Evolutionary conservation across 208 protist genomes (phyloP).

Genomic region (Trypanosoma lewisi): DNA sequence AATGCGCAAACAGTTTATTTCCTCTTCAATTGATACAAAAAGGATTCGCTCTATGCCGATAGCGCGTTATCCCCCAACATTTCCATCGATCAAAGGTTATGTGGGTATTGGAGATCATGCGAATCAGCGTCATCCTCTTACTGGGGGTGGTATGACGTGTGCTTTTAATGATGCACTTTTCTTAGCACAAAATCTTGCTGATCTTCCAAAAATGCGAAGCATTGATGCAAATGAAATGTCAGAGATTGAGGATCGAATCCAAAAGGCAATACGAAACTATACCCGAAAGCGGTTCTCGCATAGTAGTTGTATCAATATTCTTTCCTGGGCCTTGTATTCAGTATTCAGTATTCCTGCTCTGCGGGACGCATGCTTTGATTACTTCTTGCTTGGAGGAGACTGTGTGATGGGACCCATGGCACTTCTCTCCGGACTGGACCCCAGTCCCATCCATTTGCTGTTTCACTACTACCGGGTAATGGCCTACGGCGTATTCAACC

Average conservation of each 20-base stretch:
- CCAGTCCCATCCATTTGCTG: conserved; percentile 59
- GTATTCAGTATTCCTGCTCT: conserved; percentile 78
- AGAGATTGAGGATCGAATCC: conserved; percentile 55
- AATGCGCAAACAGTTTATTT: conserved; percentile 77
- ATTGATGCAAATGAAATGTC: conserved; percentile 44
- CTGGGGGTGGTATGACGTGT: conserved; percentile 92
- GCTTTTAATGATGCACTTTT: conserved; percentile 85
- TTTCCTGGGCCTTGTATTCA: conserved; percentile 89
- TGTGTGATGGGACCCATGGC: conserved; percentile 84
- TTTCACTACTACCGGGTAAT: conserved; percentile 89
- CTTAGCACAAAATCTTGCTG: conserved; percentile 59
- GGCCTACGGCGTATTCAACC: conserved; percentile 47
- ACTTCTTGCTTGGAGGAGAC: conserved; percentile 86
- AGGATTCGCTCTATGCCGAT: conserved; percentile 84
- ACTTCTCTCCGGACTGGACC: conserved; percentile 77
- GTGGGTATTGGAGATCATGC: conserved; percentile 92
- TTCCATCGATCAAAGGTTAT: conserved; percentile 79
- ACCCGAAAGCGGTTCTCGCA: conserved; percentile 53
- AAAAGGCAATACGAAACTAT: conserved; percentile 60
- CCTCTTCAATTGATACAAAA: conserved; percentile 41
- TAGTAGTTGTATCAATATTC: conserved; percentile 89
- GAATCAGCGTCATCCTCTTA: conserved; percentile 94
- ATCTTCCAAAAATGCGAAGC: conserved; percentile 42
- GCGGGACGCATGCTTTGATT: conserved; percentile 88
- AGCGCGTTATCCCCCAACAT: conserved; percentile 68